Evolutionary conservation across 768 basidiomycete genomes (phyloP).

Genomic region (Podaxis sp.): DNA sequence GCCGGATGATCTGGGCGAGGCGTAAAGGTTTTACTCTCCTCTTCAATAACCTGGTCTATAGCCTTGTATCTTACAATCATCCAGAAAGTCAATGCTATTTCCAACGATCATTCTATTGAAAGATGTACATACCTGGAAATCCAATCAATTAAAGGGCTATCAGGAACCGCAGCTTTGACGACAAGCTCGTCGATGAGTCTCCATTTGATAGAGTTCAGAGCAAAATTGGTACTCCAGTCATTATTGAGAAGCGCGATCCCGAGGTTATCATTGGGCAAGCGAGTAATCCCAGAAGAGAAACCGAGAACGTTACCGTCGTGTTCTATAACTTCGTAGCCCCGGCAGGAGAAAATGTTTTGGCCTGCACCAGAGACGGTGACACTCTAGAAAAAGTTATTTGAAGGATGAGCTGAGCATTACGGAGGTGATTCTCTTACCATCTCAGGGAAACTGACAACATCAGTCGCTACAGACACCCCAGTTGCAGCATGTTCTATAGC

Average conservation of each 20-base stretch:
- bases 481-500: conserved; percentile 35
- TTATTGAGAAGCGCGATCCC: conserved; percentile 40
- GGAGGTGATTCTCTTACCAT: conserved; percentile 22
- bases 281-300: conserved; percentile 28
- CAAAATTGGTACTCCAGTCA: conserved; percentile 33
- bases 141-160: conserved; percentile 33
- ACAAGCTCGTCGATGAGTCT: conserved; percentile 37
- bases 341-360: conserved; percentile 38
- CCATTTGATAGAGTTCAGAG: conserved; percentile 37
- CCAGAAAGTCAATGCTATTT: background rate
- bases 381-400: conserved; percentile 24
- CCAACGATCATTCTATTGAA: too few relatives aligned
- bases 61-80: background rate
- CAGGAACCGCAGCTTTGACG: background rate
- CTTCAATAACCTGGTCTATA: background rate
- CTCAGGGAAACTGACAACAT: conserved; percentile 36
- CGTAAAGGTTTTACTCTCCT: background rate
- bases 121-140: conserved; percentile 18
- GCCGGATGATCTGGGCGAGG: background rate
- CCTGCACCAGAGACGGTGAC: conserved; percentile 39
- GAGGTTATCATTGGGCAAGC: conserved; percentile 30
- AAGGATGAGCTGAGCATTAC: background rate
- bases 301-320: conserved; percentile 43
- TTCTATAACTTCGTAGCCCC: conserved; percentile 41
- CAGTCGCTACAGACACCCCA: conserved; percentile 32